Conservation (phyloP, 78 protist genomes). For the Bodo saltans region DNA sequence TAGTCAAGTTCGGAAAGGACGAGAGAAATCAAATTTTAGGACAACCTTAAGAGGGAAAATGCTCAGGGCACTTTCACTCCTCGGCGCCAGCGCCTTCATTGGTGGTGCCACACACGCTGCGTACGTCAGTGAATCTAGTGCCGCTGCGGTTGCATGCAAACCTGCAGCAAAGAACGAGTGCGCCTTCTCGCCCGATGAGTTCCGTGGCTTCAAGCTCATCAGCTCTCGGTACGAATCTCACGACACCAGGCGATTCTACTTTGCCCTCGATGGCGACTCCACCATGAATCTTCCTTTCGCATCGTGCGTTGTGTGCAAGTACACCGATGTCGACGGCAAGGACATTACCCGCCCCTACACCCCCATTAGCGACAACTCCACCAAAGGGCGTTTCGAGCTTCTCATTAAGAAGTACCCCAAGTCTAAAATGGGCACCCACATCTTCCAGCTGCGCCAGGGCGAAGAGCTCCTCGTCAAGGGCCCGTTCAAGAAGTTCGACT, state of each 20-base stretch:
- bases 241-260: not conserved
- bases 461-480: slow-evolving; percentile 58
- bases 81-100: too few relatives aligned
- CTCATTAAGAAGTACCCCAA: slow-evolving; percentile 61
- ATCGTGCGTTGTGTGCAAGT: not conserved
- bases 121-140: too few relatives aligned
- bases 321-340: slow-evolving; percentile 13
- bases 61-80: too few relatives aligned
- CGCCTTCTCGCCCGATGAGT: not conserved
- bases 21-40: too few relatives aligned
- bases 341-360: slow-evolving; percentile 68
- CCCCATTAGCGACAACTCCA: slow-evolving; percentile 52
- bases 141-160: not conserved
- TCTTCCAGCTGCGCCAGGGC: slow-evolving; percentile 50
- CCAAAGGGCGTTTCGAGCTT: slow-evolving; percentile 63
- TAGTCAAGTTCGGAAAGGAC: too few relatives aligned
- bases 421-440: slow-evolving; percentile 48
- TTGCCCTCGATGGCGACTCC: not conserved
- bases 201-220: not conserved
- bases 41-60: too few relatives aligned
- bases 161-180: not conserved
- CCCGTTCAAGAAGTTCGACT: slow-evolving; percentile 53
- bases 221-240: not conserved
- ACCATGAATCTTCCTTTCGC: not conserved
- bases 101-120: too few relatives aligned